A percentile compares a stretch with the other conserved stretches of the same genome.
These are phyloP conservation scores for Microdochium trichocladiopsis DNA, from an alignment of 2,329 filamentous ascomycete genomes.

Conservation along the genomic window DNA sequence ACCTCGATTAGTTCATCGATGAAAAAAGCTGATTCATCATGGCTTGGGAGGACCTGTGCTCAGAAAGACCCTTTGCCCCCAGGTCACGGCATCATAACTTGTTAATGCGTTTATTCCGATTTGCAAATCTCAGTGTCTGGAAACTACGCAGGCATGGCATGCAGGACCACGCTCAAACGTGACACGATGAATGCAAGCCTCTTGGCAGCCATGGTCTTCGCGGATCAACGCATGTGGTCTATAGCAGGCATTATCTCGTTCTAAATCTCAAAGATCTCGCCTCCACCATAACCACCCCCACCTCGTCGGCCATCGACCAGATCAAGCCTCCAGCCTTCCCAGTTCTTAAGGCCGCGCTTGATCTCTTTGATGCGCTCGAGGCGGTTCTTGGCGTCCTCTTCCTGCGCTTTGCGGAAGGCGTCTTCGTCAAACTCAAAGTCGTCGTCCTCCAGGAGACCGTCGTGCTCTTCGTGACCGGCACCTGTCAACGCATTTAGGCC, in stretches of 20 bases:
- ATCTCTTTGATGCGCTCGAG: conserved; percentile 59
- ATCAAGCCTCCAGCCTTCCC: conserved; percentile 61
- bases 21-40: too few species aligned
- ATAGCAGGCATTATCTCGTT: background rate
- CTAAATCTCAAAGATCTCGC: conserved; percentile 58
- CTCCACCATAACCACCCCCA: conserved; percentile 47
- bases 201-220: too few species aligned
- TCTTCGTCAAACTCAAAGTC: conserved; percentile 59
- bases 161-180: too few species aligned
- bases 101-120: too few species aligned
- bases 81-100: too few species aligned
- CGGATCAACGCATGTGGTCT: too few species aligned
- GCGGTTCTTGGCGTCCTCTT: conserved; percentile 52
- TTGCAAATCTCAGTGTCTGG: too few species aligned
- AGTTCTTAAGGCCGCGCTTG: conserved; percentile 57
- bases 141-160: too few species aligned
- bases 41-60: too few species aligned
- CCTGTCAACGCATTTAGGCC: conserved; percentile 55
- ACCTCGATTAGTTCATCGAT: too few species aligned
- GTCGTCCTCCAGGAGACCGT: conserved; percentile 45
- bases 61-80: too few species aligned
- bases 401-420: conserved; percentile 54
- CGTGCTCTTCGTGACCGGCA: conserved; percentile 26
- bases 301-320: conserved; percentile 53
- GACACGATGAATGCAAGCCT: too few species aligned